Conservation (phyloP, 164 flowering plant genomes). For the Annona cherimola region DNA sequence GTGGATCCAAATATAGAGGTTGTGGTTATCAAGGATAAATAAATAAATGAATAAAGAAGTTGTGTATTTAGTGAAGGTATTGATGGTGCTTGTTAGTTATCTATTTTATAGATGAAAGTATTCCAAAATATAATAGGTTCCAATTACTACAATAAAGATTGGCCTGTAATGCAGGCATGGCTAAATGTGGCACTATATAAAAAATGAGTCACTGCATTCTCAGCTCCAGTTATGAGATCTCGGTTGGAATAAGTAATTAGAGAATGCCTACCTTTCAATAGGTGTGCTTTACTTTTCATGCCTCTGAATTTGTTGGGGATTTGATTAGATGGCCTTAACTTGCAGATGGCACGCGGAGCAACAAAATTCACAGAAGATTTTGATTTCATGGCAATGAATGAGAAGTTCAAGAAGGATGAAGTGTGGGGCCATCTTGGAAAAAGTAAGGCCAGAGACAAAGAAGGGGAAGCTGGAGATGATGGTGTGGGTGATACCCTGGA, state of each 20-base stretch:
- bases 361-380: conserved; percentile 75
- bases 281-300: too few relatives aligned
- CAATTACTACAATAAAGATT: too few relatives aligned
- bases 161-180: too few relatives aligned
- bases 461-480: conserved; percentile 29
- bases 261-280: not conserved
- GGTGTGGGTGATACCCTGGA: conserved; percentile 31
- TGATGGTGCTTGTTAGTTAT: too few relatives aligned
- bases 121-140: too few relatives aligned
- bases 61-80: too few relatives aligned
- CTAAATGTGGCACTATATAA: too few relatives aligned
- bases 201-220: too few relatives aligned
- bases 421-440: conserved; percentile 93
- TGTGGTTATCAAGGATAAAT: too few relatives aligned
- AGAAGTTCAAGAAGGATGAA: conserved; percentile 92
- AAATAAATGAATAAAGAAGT: too few relatives aligned
- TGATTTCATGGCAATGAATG: conserved; percentile 92
- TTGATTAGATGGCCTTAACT: not conserved
- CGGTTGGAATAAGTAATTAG: not conserved
- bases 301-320: not conserved
- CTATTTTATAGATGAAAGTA: too few relatives aligned
- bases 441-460: conserved; percentile 30
- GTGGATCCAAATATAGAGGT: too few relatives aligned
- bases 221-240: not conserved
- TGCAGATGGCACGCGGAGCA: conserved; percentile 49